Base-by-base conservation (phyloP, 2,329 filamentous ascomycete genomes). In the Aspergillus eucalypticola region DNA sequence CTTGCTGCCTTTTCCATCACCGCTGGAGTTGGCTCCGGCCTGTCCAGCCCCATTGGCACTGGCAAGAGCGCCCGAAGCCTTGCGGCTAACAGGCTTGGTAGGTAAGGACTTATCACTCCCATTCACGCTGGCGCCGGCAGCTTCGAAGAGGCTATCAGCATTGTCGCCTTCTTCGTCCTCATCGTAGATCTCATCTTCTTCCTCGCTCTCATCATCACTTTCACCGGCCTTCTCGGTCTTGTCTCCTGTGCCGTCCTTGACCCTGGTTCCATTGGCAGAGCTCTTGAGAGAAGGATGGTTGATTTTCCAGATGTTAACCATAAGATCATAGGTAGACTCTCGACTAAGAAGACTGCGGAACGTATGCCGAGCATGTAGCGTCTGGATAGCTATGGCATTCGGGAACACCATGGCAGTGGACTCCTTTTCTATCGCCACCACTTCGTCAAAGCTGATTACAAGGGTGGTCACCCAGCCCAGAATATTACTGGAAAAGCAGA, bases 401-500 rank as follows among this genome's bases (percentile, higher is more conserved):
- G 96, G 96, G 78, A 99, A 98, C 1, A 99, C 83, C 61, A 99
- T 84, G 0, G 95, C 95, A 0, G 95, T 99, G 73, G 88, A 97
- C 75, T 96, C 90, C 80, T 98, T 98, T 78, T 99, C 95, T 7
- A 99, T 90, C 0, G 94, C 92, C 19, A 98, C 91, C 60, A 99
- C 91, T 76, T 99, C 95, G 72, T 99, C 95, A 73, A 99, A 99
- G 75, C 92, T 96, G 81, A 99, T 96, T 55, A 99, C 94, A 44
- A 99, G 82, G 1, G 95, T 99, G 0, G 95, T 99, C 21, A 96
- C 90, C 95, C 95, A 99, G 56, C 95, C 95, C 50, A 99, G 86
- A 66, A 99, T 99, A 73, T 99, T 99, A 81, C 95, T 98, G 71
- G 93, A 97, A 78, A 99, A 99, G 80, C 95, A 99, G 50, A 99